These are phyloP conservation scores for Cladophialophora bantiana DNA, from an alignment of 2,329 filamentous ascomycete species.

Conservation along the genomic window DNA sequence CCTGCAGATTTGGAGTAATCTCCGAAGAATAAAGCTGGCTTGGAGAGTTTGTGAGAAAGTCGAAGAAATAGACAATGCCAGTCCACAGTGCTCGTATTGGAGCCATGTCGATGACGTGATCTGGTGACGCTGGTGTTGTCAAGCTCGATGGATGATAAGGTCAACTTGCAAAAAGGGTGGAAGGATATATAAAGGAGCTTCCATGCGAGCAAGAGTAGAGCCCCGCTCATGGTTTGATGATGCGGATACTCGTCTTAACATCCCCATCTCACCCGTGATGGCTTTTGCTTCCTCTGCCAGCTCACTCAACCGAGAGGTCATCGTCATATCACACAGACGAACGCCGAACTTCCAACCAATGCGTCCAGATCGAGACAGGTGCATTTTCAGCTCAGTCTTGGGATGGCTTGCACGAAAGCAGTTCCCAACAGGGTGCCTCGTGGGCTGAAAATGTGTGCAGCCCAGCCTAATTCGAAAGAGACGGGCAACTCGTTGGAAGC, in stretches of 20 bases:
- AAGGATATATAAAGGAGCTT: background rate
- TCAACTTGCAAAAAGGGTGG: background rate
- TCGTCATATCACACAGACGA: background rate
- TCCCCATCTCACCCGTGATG: background rate
- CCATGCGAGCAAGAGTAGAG: background rate
- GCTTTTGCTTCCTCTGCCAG: background rate
- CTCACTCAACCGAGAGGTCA: background rate
- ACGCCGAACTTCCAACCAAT: background rate
- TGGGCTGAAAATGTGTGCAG: background rate
- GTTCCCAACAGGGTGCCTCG: background rate
- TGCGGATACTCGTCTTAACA: background rate
- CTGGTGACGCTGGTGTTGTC: background rate
- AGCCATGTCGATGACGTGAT: background rate
- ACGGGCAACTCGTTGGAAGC: background rate
- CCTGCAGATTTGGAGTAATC: background rate
- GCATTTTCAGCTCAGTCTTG: background rate
- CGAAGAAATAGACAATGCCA: slow-evolving; percentile 3
- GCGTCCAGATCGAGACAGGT: background rate
- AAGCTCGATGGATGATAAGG: background rate
- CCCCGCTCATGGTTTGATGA: background rate
- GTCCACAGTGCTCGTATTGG: background rate
- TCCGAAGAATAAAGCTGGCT: background rate
- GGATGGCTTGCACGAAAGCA: background rate
- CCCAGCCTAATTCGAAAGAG: background rate
- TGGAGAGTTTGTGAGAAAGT: background rate